Evolutionary conservation across 768 basidiomycete species (phyloP), one percentile per base, ranked within the genome.

Genomic region (Jaapia argillacea): DNA sequence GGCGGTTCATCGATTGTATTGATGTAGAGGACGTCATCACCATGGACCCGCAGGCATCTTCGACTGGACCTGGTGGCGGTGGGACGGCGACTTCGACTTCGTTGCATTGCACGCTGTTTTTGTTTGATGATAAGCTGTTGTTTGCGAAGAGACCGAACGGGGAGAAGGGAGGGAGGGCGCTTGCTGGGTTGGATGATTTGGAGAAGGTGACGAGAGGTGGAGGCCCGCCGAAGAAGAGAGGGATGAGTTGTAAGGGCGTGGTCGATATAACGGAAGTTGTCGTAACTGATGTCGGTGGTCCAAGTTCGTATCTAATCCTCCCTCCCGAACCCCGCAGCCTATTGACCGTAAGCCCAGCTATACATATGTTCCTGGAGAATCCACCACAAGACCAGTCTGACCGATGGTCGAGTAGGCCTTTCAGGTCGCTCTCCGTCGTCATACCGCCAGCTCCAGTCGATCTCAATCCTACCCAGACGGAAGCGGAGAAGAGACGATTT

Each of bases 101-200:
- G 31, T 71, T 94, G 14, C 84, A 89, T 55, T 93, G 86, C 60
- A 88, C 86, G 2, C 65, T 99, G 23, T 86, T 98, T 59, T 70
- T 99, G 37, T 98, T 99, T 58, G 86, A 92, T 49, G 94, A 99
- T 63, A 89, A 89, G 55, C 67, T 99, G 18, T 72, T 98, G 58
- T 79, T 99, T 47, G 85, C 81, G 38, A 97, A 97, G 64, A 75
- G 96, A 22, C 86, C 74, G 24, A 84, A 71, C 55, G 81, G 77
- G 33, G 88, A 85, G 59, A 91, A 76, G 62, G 72, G 75, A 35
- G 90, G 85, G 3, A 75, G 77, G 38, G 59, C 71, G 6, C 59
- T 91, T 39, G 69, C 85, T 3, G 89, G 91, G 1, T 62, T 94
- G 43, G 85, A 90, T 50, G 80, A 85, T 21, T 62, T 86, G 12